A percentile compares a stretch with the other conserved stretches of the same genome.
Conservation (phyloP, 1,284 basidiomycete genomes). For the Puccinia horiana region DNA sequence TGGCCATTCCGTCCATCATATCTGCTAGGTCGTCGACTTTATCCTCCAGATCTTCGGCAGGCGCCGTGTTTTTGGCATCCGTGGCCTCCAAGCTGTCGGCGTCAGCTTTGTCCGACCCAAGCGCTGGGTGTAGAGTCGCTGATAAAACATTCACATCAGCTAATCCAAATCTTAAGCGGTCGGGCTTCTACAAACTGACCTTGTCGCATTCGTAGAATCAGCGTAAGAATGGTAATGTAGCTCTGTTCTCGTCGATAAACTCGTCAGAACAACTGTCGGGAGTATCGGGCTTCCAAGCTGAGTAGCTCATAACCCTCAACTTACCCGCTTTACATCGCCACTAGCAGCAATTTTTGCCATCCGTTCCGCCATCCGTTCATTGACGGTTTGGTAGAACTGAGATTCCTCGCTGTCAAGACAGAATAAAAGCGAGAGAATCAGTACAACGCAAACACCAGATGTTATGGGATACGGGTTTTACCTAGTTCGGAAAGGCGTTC, state of each 20-base stretch:
- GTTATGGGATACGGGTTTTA: neutral
- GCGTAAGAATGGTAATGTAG: conserved; percentile 50
- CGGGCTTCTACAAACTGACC: conserved; percentile 62
- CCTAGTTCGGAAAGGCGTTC: conserved; percentile 59
- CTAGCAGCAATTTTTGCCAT: conserved; percentile 61
- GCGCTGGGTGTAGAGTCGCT: conserved; percentile 42
- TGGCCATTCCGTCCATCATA: conserved; percentile 12
- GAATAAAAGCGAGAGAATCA: conserved; percentile 34
- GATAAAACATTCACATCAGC: neutral
- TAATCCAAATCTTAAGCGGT: neutral
- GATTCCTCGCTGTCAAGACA: conserved; percentile 72
- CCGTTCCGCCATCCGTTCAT: conserved; percentile 71
- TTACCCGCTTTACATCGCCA: conserved; percentile 61
- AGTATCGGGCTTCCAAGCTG: neutral
- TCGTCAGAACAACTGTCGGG: neutral
- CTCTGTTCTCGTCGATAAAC: conserved; percentile 62
- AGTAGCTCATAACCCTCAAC: conserved; percentile 49
- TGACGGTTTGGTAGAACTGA: conserved; percentile 77
- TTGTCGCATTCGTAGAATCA: conserved; percentile 70
- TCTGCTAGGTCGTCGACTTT: conserved; percentile 24
- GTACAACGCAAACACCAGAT: neutral
- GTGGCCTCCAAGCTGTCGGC: conserved; percentile 23
- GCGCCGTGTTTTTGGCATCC: conserved; percentile 2
- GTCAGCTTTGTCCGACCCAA: conserved; percentile 34
- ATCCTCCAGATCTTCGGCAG: conserved; percentile 25